Percentiles rank a stretch among this genome's conserved stretches.
These are phyloP conservation scores for Lentinula aciculospora DNA, from an alignment of 768 basidiomycete species.

Conservation along the genomic window DNA sequence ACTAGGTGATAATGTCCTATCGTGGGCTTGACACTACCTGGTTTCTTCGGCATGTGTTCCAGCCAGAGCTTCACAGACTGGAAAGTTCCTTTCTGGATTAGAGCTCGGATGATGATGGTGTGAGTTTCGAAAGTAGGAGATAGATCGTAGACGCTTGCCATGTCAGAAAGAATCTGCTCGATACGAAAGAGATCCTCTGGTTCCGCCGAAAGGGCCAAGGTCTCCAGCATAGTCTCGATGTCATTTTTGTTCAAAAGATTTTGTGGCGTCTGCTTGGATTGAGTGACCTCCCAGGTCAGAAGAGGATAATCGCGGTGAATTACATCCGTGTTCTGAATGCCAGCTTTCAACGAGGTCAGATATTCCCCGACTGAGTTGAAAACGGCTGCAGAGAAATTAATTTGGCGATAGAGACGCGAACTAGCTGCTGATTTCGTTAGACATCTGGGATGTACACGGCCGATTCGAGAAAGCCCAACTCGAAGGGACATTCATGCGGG, in stretches of 20 bases:
- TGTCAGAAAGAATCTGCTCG: slow-evolving; percentile 44
- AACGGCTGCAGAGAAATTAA: neutral
- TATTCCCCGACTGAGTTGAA: neutral
- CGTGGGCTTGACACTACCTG: slow-evolving; percentile 40
- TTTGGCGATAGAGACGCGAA: neutral
- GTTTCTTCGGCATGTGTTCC: slow-evolving; percentile 42
- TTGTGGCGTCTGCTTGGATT: neutral
- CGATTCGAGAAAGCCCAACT: slow-evolving; percentile 33
- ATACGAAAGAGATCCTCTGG: slow-evolving; percentile 50
- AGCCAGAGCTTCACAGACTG: slow-evolving; percentile 47
- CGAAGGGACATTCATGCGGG: slow-evolving; percentile 63
- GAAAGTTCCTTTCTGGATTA: slow-evolving; percentile 39
- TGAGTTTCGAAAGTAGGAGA: slow-evolving; percentile 41
- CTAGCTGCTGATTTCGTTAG: neutral
- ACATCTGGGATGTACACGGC: slow-evolving; percentile 18
- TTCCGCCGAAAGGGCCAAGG: slow-evolving; percentile 46
- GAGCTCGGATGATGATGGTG: slow-evolving; percentile 39
- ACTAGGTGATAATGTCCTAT: slow-evolving; percentile 52
- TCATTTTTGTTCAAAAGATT: slow-evolving; percentile 4
- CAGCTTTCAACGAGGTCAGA: neutral
- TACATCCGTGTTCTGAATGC: neutral
- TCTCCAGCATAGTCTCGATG: slow-evolving; percentile 28
- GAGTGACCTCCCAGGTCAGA: slow-evolving; percentile 1
- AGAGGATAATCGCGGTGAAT: slow-evolving; percentile 7
- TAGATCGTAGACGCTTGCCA: slow-evolving; percentile 41